These are phyloP conservation scores for Lasiodiplodia gonubiensis DNA, from an alignment of 2,329 filamentous ascomycete genomes.

Conservation along the genomic window DNA sequence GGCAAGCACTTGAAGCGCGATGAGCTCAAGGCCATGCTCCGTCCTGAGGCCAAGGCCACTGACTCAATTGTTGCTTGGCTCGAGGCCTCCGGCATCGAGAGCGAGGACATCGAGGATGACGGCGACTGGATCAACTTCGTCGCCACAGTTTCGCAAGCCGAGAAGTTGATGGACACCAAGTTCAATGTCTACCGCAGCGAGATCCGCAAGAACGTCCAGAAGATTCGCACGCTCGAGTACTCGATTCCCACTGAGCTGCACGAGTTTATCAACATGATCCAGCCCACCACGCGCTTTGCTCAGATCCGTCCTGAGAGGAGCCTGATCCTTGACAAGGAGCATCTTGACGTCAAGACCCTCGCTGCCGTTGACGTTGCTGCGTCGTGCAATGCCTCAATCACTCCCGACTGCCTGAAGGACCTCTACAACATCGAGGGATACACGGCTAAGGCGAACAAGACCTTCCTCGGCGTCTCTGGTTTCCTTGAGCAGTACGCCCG, in stretches of 20 bases:
- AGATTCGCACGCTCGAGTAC: conserved; percentile 64
- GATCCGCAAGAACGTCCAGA: conserved; percentile 48
- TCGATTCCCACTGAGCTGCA: conserved; percentile 64
- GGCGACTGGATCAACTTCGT: conserved; percentile 68
- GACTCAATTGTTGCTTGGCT: conserved; percentile 63
- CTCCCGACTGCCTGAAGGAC: conserved; percentile 54
- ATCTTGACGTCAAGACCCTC: conserved; percentile 31
- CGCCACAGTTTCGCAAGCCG: conserved; percentile 58
- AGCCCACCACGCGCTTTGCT: conserved; percentile 69
- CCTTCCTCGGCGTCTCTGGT: conserved; percentile 52
- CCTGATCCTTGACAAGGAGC: conserved; percentile 38
- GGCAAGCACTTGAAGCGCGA: conserved; percentile 67
- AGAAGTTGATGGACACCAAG: conserved; percentile 61
- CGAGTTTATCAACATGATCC: conserved; percentile 64
- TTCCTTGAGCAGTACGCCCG: conserved; percentile 58
- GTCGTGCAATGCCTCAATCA: conserved; percentile 52
- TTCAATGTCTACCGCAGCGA: conserved; percentile 63
- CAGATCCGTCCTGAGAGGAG: conserved; percentile 52
- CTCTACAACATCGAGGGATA: conserved; percentile 55
- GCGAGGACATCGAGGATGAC: conserved; percentile 54
- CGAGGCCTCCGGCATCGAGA: conserved; percentile 54
- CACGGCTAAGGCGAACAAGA: conserved; percentile 41
- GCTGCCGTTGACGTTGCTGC: conserved; percentile 6
- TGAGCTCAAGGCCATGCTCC: conserved; percentile 61
- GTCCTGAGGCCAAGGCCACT: conserved; percentile 57